phyloP scores from a whole-genome alignment of 1,284 basidiomycete genomes.

The Schizopora paradoxa region DNA sequence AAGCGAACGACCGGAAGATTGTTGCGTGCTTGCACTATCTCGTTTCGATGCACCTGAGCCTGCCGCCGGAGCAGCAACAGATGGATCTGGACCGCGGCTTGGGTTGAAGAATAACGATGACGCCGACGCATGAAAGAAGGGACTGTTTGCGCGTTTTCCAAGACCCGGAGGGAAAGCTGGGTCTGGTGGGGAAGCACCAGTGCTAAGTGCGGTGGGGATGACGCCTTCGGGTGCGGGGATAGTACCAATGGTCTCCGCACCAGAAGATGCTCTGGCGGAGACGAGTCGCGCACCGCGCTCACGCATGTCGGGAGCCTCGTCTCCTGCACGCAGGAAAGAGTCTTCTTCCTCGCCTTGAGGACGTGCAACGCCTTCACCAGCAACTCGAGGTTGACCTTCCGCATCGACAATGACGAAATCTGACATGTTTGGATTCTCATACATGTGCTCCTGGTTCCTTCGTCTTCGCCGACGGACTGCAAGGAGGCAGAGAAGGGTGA shows the following conservation, averaged over 20 bases:
- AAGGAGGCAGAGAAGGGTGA: conserved; percentile 8
- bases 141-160: conserved; percentile 10
- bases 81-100: conserved; percentile 14
- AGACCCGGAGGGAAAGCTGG: conserved; percentile 9
- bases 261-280: conserved; percentile 3
- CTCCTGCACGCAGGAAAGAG: conserved; percentile 11
- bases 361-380: conserved; percentile 18
- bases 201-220: conserved; percentile 14
- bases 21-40: conserved; percentile 15
- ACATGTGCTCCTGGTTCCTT: background rate
- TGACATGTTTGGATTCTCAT: conserved; percentile 15
- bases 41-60: conserved; percentile 4
- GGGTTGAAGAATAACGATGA: conserved; percentile 19
- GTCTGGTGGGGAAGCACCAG: conserved; percentile 3
- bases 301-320: conserved; percentile 9
- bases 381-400: conserved; percentile 12
- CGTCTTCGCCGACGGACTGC: conserved; percentile 9
- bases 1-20: conserved; percentile 10
- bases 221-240: conserved; percentile 10
- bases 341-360: conserved; percentile 17
- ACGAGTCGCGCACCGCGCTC: conserved; percentile 15
- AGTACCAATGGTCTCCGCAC: conserved; percentile 11
- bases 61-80: conserved; percentile 9
- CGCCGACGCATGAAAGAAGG: conserved; percentile 17
- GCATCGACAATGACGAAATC: conserved; percentile 17